A percentile compares a stretch with the other conserved stretches of the same genome.
Evolutionary conservation across 139 green algal genomes (phyloP).

Genomic region (Tetraselmis chui): DNA sequence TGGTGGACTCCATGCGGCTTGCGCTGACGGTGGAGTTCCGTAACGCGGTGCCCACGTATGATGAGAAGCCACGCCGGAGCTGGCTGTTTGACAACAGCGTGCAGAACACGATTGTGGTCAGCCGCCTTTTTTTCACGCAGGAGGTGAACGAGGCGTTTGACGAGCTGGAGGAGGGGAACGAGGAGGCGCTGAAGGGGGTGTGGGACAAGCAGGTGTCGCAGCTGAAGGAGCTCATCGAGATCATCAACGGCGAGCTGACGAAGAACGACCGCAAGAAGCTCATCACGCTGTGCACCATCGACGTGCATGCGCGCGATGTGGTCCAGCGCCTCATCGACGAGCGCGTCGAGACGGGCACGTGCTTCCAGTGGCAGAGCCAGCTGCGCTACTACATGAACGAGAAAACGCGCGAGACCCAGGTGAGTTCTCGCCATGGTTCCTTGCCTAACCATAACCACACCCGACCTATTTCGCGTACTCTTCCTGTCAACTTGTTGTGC

Average conservation of each 20-base stretch:
- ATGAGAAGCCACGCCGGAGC: conserved; percentile 71
- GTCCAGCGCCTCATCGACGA: conserved; percentile 79
- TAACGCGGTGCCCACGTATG: conserved; percentile 71
- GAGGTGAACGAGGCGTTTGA: conserved; percentile 85
- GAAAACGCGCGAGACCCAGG: conserved; percentile 64
- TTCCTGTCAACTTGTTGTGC: conserved; percentile 9
- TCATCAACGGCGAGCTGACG: conserved; percentile 77
- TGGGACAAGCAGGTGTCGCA: conserved; percentile 56
- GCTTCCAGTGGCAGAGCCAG: conserved; percentile 90
- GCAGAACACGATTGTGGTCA: conserved; percentile 80
- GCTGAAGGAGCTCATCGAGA: conserved; percentile 71
- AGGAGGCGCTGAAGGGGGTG: conserved; percentile 77
- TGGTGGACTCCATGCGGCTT: conserved; percentile 74
- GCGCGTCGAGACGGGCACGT: conserved; percentile 60
- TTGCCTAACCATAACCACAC: background rate
- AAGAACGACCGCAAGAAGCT: conserved; percentile 84
- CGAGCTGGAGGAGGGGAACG: conserved; percentile 87
- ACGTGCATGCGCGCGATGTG: conserved; percentile 88
- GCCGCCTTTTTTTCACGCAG: conserved; percentile 83
- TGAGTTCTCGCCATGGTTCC: background rate
- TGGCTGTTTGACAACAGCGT: conserved; percentile 83
- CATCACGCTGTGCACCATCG: conserved; percentile 91
- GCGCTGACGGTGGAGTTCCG: conserved; percentile 65
- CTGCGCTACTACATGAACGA: conserved; percentile 78
- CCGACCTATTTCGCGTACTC: no score